A percentile compares a stretch with the other conserved stretches of the same genome.
Evolutionary conservation across 805 yeast genomes (phyloP).

Genomic region (Metschnikowia drakensbergensis): DNA sequence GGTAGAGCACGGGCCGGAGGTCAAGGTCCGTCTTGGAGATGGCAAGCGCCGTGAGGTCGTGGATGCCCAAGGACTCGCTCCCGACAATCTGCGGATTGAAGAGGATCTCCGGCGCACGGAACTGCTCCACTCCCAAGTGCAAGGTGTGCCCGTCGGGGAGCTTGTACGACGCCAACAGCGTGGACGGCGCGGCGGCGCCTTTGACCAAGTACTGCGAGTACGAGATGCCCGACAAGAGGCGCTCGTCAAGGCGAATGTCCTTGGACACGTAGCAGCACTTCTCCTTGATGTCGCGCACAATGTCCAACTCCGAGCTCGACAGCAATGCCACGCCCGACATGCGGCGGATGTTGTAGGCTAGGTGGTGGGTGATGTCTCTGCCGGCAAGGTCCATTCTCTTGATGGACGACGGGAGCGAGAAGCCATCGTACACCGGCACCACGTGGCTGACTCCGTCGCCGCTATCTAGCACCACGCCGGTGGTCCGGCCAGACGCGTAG

Average conservation of each 20-base stretch:
- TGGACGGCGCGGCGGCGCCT: slow-evolving; percentile 17
- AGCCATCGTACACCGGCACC: slow-evolving; percentile 90
- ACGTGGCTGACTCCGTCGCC: slow-evolving; percentile 91
- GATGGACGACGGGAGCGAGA: slow-evolving; percentile 67
- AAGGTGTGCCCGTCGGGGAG: slow-evolving; percentile 84
- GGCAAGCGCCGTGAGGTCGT: slow-evolving; percentile 60
- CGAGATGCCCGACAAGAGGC: slow-evolving; percentile 30
- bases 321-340: slow-evolving; percentile 57
- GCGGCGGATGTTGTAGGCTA: slow-evolving; percentile 65
- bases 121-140: slow-evolving; percentile 61
- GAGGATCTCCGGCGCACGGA: slow-evolving; percentile 74
- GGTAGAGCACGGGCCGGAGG: slow-evolving; percentile 62
- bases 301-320: slow-evolving; percentile 77
- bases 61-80: slow-evolving; percentile 66
- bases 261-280: slow-evolving; percentile 60
- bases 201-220: slow-evolving; percentile 22
- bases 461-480: slow-evolving; percentile 85
- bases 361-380: slow-evolving; percentile 72
- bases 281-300: slow-evolving; percentile 76
- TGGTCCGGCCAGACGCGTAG: slow-evolving; percentile 86
- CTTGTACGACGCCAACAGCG: slow-evolving; percentile 42
- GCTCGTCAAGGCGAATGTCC: slow-evolving; percentile 56
- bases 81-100: slow-evolving; percentile 80
- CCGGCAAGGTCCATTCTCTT: slow-evolving; percentile 82
- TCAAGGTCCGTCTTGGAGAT: slow-evolving; percentile 75